Evolutionary conservation across 2,329 filamentous ascomycete genomes (phyloP), one percentile per base, ranked within the genome.

Genomic region (Magnaporthiopsis rhizophila): DNA sequence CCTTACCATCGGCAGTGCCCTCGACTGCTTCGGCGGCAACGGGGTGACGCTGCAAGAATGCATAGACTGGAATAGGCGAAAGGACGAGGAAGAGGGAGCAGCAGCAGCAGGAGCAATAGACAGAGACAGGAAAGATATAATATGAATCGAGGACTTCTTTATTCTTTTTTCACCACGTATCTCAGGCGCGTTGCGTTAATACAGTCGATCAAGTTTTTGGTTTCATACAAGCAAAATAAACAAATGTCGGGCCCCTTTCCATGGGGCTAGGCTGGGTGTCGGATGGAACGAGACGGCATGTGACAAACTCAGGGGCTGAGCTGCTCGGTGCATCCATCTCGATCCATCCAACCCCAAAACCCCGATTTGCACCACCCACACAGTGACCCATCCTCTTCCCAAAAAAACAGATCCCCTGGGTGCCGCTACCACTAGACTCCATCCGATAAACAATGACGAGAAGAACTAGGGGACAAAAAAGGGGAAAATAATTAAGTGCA

Each of bases 1-100:
- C 73, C 80, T 99, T 70, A 99, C 95, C 0, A 98, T 98, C 73
- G 95, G 95, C 15, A 98, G 95, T 74, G 95, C 95, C 1, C 78
- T 99, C 71, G 95, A 99, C 77, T 92, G 97, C 69, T 99, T 99
- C 75, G 95, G 95, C 11, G 95, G 95, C 1, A 86, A 81, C 24
- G 90, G 91, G 1, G 92, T 97, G 64, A 91, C 84, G 67, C 92
- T 98, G 73, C 88, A 90, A 45, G 93, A 97, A 65, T 98, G 94
- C 74, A 88, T 97, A 50, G 80, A 81, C 70, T 99, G 95, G 95
- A 98, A 98, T 74, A 78, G 76, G 68, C 74, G 74, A 65, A 80
- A 84, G 71, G 69, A 72, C 45, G 18, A 53, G 18, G 18, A 53
- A 53, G 45, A 53, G 18, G 45, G 8, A 21, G 7, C 21, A n/a